A percentile compares a stretch with the other conserved stretches of the same genome.
These are phyloP conservation scores for Penicillium desertorum DNA, from an alignment of 495 filamentous ascomycete species.

Conservation along the genomic window DNA sequence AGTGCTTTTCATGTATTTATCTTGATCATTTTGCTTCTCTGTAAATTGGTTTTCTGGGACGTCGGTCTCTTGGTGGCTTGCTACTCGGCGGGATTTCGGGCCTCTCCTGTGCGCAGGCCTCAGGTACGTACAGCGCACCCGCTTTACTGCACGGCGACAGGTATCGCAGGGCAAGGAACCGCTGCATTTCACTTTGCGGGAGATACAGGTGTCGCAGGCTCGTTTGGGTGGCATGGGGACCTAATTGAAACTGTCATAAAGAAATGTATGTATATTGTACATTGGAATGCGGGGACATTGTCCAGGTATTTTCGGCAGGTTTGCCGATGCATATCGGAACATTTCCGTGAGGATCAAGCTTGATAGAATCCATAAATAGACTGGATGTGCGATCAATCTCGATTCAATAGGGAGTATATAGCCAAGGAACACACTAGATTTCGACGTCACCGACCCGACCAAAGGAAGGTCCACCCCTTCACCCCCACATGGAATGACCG, in stretches of 20 bases:
- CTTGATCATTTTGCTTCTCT: background rate
- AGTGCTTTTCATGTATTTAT: background rate
- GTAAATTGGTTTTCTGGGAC: background rate
- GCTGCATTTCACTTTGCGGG: constrained; percentile 36
- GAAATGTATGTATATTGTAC: background rate
- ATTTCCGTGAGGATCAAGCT: background rate
- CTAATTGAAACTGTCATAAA: background rate
- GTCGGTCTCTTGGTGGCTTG: background rate
- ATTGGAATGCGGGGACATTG: constrained; percentile 9
- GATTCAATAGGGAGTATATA: background rate
- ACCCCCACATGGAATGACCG: constrained; percentile 3
- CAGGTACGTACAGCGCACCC: constrained; percentile 32
- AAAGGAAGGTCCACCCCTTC: constrained; percentile 21
- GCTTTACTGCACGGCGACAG: constrained; percentile 23
- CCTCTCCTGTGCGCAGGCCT: constrained; percentile 31
- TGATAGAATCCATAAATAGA: background rate
- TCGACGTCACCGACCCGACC: background rate
- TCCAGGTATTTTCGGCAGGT: background rate
- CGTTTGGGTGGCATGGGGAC: constrained; percentile 29
- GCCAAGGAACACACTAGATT: background rate
- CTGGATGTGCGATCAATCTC: background rate
- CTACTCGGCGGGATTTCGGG: constrained; percentile 27
- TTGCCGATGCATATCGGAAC: constrained; percentile 4
- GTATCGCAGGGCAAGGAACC: constrained; percentile 34
- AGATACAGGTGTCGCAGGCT: constrained; percentile 36